A percentile compares a stretch with the other conserved stretches of the same genome.
phyloP scores from a whole-genome alignment of 306 rosid species.

The Begonia fuchsioides region DNA sequence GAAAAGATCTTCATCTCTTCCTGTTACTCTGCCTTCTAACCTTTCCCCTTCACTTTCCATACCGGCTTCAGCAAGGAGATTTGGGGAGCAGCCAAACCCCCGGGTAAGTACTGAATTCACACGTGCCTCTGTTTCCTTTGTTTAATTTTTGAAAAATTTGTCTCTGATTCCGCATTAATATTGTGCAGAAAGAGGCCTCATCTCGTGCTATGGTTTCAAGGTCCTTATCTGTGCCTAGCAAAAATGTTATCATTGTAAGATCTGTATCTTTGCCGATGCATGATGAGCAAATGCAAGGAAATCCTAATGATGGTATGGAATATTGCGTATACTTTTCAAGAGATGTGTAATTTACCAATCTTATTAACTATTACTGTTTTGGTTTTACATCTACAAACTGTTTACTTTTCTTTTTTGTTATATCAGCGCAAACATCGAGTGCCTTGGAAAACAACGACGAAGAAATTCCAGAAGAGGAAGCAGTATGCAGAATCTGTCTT shows the following conservation, averaged over 20 bases:
- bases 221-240: constrained; percentile 74
- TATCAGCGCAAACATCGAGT: constrained; percentile 49
- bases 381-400: no score
- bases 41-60: constrained; percentile 49
- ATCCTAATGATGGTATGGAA: constrained; percentile 49
- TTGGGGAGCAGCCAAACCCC: constrained; percentile 38
- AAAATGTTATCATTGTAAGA: constrained; percentile 65
- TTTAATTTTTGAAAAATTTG: not conserved
- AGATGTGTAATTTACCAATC: not conserved
- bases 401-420: not conserved
- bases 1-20: constrained; percentile 77
- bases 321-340: constrained; percentile 5
- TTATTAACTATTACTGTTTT: no score
- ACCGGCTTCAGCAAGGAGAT: constrained; percentile 59
- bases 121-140: not conserved
- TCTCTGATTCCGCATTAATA: constrained; percentile 8
- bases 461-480: constrained; percentile 99
- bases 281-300: constrained; percentile 27
- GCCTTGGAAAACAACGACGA: constrained; percentile 53
- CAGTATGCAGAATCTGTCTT: constrained; percentile 85
- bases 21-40: constrained; percentile 55
- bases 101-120: constrained; percentile 24
- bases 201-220: constrained; percentile 52
- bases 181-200: constrained; percentile 50
- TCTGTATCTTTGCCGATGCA: constrained; percentile 54